Evolutionary conservation across 148 eudicot species (phyloP).

Genomic region (Polygonum maritimum): DNA sequence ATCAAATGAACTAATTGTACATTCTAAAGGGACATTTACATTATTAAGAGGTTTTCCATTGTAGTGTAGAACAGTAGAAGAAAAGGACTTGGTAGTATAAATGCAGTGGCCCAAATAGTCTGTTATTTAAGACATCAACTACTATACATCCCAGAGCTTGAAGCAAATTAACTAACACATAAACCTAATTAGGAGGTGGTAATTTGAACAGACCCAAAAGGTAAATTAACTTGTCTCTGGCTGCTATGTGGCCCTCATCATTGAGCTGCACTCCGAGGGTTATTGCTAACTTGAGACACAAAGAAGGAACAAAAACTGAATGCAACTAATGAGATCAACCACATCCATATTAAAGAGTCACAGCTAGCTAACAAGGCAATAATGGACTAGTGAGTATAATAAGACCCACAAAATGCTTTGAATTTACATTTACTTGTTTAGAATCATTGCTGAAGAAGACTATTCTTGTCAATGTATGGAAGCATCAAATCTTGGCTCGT

Average conservation of each 20-base stretch:
- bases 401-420: background rate
- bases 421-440: background rate
- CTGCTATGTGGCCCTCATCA: background rate
- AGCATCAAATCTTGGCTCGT: constrained; percentile 98
- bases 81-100: background rate
- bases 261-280: constrained; percentile 6
- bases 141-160: background rate
- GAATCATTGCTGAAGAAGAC: background rate
- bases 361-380: no score
- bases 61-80: background rate
- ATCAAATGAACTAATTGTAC: background rate
- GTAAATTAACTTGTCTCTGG: background rate
- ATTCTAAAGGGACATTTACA: background rate
- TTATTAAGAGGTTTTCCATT: background rate
- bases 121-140: background rate
- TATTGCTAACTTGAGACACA: background rate
- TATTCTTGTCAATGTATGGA: constrained; percentile 36
- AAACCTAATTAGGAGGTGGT: background rate
- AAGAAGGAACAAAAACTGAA: background rate
- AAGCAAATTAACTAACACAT: background rate
- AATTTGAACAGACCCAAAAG: background rate
- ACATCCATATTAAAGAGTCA: background rate
- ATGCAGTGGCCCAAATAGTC: background rate
- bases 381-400: background rate
- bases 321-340: background rate